Base-by-base conservation (phyloP, 2,329 filamentous ascomycete genomes). In the Trichoderma guizhouense region DNA sequence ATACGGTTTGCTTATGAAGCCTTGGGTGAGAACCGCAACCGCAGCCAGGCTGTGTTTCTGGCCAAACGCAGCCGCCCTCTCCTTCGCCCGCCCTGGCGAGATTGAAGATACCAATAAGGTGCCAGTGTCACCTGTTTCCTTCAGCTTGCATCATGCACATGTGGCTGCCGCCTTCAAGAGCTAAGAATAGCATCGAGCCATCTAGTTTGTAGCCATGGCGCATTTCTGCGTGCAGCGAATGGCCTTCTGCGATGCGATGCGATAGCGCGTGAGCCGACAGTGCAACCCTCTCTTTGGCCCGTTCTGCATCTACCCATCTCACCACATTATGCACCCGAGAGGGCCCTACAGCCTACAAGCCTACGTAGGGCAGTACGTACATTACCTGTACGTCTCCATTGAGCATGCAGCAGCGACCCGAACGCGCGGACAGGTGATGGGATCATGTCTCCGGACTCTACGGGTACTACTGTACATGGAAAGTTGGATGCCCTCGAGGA, bases 71-170 rank as follows among this genome's bases (percentile, higher is more conserved):
- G 64, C 64, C 53, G 64, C 64, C 24, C 15, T 58, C 64, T 58
- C 53, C 64, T 8, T 67, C 26, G n/a, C 58, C 15, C 21, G 53
- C 32, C 34, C 34, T 58, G 32, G 24, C 30, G 57, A 51, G 21
- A 12, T 12, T 30, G 24, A 32, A n/a, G 61, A 51, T 51, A 26
- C 61, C 61, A 64, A 67, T 67, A 26, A 34, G 64, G 6, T 30
- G 53, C 24, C 32, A n/a, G 30, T 34, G 34, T 47, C 39, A 21
- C 36, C 30, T 51, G 9, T 61, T 62, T 34, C 28, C 11, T 62
- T 39, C 39, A 69, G 57, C 67, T 53, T 69, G 57, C 67, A 69
- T 69, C 57, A 69, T 62, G 67, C 67, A 61, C 57, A 36, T 62
- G 67, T 47, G 57, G 67, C 67, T 47, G 67, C 36, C 57, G 9